Evolutionary conservation across 225 moss, liverwort and hornwort genomes (phyloP), one percentile per base, ranked within the genome.

Genomic region (Antitrichia curtipendula): DNA sequence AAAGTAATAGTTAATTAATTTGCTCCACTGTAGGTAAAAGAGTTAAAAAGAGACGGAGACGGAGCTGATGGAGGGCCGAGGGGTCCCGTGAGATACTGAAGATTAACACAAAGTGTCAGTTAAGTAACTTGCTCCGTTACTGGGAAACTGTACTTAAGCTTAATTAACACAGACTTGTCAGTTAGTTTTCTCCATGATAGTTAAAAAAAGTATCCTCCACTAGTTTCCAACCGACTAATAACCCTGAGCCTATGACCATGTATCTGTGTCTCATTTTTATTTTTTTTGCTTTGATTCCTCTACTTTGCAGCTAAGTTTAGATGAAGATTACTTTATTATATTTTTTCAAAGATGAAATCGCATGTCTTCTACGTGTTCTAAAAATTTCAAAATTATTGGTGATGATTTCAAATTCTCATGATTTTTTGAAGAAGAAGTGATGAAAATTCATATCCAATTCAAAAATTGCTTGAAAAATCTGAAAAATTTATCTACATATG

Each of bases 401-500:
- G 12, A 29, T 29, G 31, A 4, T 47, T 47, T 47, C 4, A 47
- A 73, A 47, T 6, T 47, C 29, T 6, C 29, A 45, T 29, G 4
- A 29, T 10, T 29, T 47, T 73, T 45, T 27, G 0, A 45, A 29
- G 29, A 18, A 47, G 18, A 45, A 24, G 11, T 29, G 14, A 73
- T 29, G 9, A 72, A 72, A 28, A 17, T 18, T 45, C 18, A 45
- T 4, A 17, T 17, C 4, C 6, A 29, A 29, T 29, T 10, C 16
- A 3, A 29, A 45, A 72, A 45, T 18, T 29, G 4, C 10, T 45
- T 3, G 28, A 28, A 43, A 71, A 71, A 17, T 10, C 1, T 43
- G 6, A 45, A 17, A n/a, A 45, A 3, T 45, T 3, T 28, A 10
- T 16, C 6, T 0, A 45, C 0, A 1, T 16, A 6, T 17, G 2